Evolutionary conservation across 1,284 basidiomycete genomes (phyloP), one percentile per base, ranked within the genome.

Genomic region (Termitomyces sp.): DNA sequence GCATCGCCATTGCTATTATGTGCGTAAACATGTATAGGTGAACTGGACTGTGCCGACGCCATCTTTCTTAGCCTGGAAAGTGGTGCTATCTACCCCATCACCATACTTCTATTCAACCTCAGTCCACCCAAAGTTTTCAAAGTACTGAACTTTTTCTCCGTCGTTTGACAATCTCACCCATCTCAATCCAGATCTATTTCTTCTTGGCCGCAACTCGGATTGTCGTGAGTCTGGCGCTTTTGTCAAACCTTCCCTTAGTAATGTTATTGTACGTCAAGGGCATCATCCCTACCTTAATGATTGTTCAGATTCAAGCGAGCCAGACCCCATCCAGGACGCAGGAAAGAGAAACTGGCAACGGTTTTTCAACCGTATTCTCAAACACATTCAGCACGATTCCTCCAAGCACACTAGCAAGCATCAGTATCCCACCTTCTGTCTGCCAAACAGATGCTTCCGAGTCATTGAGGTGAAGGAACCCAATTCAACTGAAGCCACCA

Each of bases 1-100:
- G 58, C 38, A 60, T 57, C 2, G 60, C 61, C 46, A 60, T 62
- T 28, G 59, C 55, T 34, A 55, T 64, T 31, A 44, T 65, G 62
- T 64, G 42, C 45, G 60, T 16, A 35, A 13, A 49, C 19, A 26
- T 19, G 41, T 10, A 43, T 19, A 6, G 2, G 11, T 11, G 11
- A 11, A 21, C 16, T n/a, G 43, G 11, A 33, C 14, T n/a, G 13
- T 28, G 10, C 31, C 30, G 28, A 52, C 16, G 5, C 30, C 10
- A 38, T 14, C 14, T 40, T 13, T 31, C n/a, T 13, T 18, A 58
- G 56, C 13, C 4, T 56, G 8, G 58, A 58, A 42, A 52, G 54
- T 40, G 58, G 54, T 6, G 54, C 52, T 16, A 46, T 56, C 7
- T 60, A 60, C 28, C 45, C 54, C 7, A 52, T 60, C 13, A 37